Base-by-base conservation (phyloP, 192 early-diverging fungal genomes). In the Glomus cerebriforme region DNA sequence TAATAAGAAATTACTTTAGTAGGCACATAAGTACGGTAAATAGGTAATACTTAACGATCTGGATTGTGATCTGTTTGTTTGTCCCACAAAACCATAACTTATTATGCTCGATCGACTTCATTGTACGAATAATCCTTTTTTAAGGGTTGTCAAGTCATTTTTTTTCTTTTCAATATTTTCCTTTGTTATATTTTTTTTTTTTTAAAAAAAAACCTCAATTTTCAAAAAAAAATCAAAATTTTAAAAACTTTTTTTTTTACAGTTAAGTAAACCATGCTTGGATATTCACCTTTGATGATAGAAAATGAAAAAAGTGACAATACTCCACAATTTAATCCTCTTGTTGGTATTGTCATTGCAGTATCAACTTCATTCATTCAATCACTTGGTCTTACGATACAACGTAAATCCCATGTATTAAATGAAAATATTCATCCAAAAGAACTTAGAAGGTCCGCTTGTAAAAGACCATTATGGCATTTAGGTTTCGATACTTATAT, bases 381-480 rank as follows among this genome's bases (percentile, higher is more conserved):
- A 74, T 91, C 93, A 22, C 87, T 94, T 10, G 92, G 91, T 9
- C 84, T 94, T 81, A 90, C 93, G 12, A 86, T 94, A 69, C 93
- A 94, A 73, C 88, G 92, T 49, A 92, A 92, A 59, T 92, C 92
- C 0, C 92, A 94, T 82, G 81, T 92, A 43, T 83, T 90, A 35
- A 90, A 90, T 35, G 88, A 88, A 35, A 83, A 82, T 5, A 79
- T 87, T 31, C 80, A 84, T 54, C 87, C 88, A 2, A 81, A 82
- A 54, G 88, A 90, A 43, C 63, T 84, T 24, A 80, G 87, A 60
- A 82, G 84, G 77, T 81, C 81, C 31, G 86, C 87, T 17, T 88
- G 87, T 82, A 80, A 82, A 6, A 82, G 88, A 8, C 90, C 88
- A 1, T 82, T 93, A 45, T 94, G 93, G 93, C 88, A 90, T 74